These are phyloP conservation scores for Citrus medica DNA, from an alignment of 345 rosid species.

Conservation along the genomic window DNA sequence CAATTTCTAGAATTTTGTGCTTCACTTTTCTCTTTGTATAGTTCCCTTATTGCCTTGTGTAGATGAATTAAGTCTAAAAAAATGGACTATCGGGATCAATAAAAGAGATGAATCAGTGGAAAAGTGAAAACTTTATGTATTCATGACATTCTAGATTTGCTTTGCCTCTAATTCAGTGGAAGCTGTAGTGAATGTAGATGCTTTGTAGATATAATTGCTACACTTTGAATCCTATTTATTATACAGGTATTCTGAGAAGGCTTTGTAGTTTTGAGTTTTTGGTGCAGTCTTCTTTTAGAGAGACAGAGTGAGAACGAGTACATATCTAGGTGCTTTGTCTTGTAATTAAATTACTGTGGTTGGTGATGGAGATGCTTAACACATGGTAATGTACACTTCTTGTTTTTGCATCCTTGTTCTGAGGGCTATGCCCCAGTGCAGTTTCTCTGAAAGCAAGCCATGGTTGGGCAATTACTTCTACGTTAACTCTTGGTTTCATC, in stretches of 20 bases:
- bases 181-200: neutral
- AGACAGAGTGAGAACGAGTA: neutral
- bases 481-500: neutral
- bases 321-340: neutral
- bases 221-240: neutral
- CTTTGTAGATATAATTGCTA: neutral
- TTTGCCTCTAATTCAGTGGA: neutral
- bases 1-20: neutral
- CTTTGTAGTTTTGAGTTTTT: neutral
- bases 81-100: neutral
- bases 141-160: neutral
- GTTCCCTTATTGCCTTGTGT: neutral
- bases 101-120: neutral
- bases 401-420: neutral
- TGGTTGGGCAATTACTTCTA: neutral
- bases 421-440: neutral
- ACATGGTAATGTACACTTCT: neutral
- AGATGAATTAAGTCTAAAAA: neutral
- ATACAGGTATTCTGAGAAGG: neutral
- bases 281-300: neutral
- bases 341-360: neutral
- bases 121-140: neutral
- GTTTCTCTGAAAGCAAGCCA: neutral
- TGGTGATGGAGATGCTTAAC: neutral
- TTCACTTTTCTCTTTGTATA: neutral